Conservation (phyloP, 441 rosid genomes). For the Iberis amara region DNA sequence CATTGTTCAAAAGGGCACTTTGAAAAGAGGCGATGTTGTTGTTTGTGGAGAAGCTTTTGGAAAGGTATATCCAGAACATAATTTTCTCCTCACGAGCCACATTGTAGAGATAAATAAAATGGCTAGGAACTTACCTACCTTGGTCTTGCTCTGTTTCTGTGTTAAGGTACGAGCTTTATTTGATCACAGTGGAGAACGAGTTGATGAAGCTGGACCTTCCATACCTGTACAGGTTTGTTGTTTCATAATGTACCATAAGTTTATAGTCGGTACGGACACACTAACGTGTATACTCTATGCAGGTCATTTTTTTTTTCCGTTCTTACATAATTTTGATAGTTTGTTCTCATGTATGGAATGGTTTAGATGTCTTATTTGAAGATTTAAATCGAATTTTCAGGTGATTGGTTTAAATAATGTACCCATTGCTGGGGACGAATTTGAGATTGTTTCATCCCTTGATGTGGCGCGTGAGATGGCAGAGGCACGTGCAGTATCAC, state of each 20-base stretch:
- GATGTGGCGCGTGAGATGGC: constrained; percentile 88
- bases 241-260: constrained; percentile 12
- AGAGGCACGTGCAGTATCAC: constrained; percentile 55
- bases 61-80: constrained; percentile 51
- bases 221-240: constrained; percentile 81
- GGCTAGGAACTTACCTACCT: constrained; percentile 21
- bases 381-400: constrained; percentile 34
- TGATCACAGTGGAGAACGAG: constrained; percentile 73
- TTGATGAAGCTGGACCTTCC: constrained; percentile 93
- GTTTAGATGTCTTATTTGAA: constrained; percentile 20
- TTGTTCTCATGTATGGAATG: constrained; percentile 3
- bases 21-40: constrained; percentile 80
- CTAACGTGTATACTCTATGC: constrained; percentile 6
- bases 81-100: constrained; percentile 11
- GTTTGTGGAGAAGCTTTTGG: constrained; percentile 96
- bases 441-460: constrained; percentile 74
- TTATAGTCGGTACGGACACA: constrained; percentile 1
- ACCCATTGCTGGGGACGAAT: constrained; percentile 86
- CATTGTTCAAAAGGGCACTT: constrained; percentile 92
- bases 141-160: constrained; percentile 25
- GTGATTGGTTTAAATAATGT: constrained; percentile 84
- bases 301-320: constrained; percentile 14
- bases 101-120: constrained; percentile 17
- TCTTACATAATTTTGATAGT: background rate
- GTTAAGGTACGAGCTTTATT: constrained; percentile 88